Evolutionary conservation across 805 yeast species (phyloP).

Genomic region (Yamadazyma akitaensis): DNA sequence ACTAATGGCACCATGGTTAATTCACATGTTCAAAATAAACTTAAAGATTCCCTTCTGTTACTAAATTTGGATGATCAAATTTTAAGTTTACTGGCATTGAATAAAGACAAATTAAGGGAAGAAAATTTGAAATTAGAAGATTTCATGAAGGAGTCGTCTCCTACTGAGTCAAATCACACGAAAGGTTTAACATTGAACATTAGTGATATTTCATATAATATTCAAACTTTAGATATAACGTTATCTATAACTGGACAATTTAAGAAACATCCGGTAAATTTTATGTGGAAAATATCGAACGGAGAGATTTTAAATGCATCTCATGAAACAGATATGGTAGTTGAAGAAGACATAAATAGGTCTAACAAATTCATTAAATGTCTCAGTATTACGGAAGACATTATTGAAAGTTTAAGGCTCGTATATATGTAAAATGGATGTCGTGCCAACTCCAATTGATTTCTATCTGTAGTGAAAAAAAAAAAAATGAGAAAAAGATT

Average conservation of each 20-base stretch:
- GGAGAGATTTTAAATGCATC: slow-evolving; percentile 19
- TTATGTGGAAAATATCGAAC: slow-evolving; percentile 28
- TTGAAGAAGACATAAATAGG: slow-evolving; percentile 11
- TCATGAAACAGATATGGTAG: slow-evolving; percentile 22
- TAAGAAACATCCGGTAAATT: slow-evolving; percentile 11
- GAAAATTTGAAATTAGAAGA: slow-evolving; percentile 20
- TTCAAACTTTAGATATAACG: slow-evolving; percentile 3
- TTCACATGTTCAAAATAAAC: slow-evolving; percentile 19
- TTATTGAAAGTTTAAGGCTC: slow-evolving; percentile 13
- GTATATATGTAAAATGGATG: not conserved
- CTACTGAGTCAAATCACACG: slow-evolving; percentile 11
- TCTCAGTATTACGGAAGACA: slow-evolving; percentile 32
- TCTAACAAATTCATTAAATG: slow-evolving; percentile 19
- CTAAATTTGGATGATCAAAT: slow-evolving; percentile 38
- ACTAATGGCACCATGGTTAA: not conserved
- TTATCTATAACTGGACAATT: slow-evolving; percentile 1
- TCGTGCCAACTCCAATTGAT: not conserved
- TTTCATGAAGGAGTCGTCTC: slow-evolving; percentile 22
- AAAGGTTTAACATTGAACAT: slow-evolving; percentile 21
- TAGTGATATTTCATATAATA: slow-evolving; percentile 19
- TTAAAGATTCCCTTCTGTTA: slow-evolving; percentile 33
- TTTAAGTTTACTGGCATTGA: slow-evolving; percentile 28
- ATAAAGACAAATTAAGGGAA: slow-evolving; percentile 14
- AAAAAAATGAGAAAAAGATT: slow-evolving; percentile 4
- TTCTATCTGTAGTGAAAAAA: slow-evolving; percentile 2